Evolutionary conservation across 768 basidiomycete species (phyloP), one percentile per base, ranked within the genome.

Genomic region (Termitomyces sp.): DNA sequence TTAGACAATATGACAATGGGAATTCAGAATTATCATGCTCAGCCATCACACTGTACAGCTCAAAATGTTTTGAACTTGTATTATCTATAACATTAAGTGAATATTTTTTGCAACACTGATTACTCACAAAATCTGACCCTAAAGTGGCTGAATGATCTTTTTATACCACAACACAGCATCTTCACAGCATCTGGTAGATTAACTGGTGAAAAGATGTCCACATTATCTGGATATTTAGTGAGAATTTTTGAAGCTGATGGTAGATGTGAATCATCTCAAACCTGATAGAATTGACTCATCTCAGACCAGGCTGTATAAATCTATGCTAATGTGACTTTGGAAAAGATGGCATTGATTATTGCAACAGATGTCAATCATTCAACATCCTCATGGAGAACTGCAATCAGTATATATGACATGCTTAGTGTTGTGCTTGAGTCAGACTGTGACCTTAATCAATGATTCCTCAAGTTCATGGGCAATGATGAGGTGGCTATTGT

Each of bases 221-320:
- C 61, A 4, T 65, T 61, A 32, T 68, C 58, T 1, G 29, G n/a
- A 38, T 44, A 57, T 47, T 71, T 65, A 4, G 46, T 56, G 12
- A 71, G 56, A 27, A 71, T 59, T 16, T 45, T 57, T 47, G 50
- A 45, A 21, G 69, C 68, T 3, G 64, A 70, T 19, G 57, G 54
- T 5, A 72, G 43, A 41, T 68, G 70, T 21, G 44, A 29, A 37
- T 63, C 46, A n/a, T 66, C 63, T 31, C 56, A 47, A 4, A 59
- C 56, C 71, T 68, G 71, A 17, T 62, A 55, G 2, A 54, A 52
- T 44, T 71, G 50, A 46, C 71, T 72, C 56, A 68, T 61, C 37
- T 57, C 50, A 17, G 52, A 59, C 69, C 71, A 72, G 14, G 19
- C 42, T 25, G 23, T 17, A 23, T 43, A 23, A 43, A 43, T 12